These are phyloP conservation scores for Leishmania arabica DNA, from an alignment of 208 protist species.

Conservation along the genomic window DNA sequence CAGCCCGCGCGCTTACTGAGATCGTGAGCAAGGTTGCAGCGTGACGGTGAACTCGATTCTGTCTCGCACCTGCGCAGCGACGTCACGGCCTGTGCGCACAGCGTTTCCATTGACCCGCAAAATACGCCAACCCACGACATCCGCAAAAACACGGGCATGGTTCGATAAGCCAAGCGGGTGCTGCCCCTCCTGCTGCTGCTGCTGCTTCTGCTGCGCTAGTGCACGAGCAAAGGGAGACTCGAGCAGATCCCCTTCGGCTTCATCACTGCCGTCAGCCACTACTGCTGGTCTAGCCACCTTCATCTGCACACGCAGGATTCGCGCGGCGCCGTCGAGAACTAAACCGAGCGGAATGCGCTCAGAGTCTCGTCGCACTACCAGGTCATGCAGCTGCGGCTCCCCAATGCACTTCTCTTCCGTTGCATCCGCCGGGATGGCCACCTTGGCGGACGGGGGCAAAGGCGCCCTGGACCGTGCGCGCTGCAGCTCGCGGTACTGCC, in stretches of 20 bases:
- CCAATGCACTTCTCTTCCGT: not conserved
- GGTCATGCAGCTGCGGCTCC: not conserved
- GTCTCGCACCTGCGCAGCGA: constrained; percentile 37
- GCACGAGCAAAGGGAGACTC: constrained; percentile 32
- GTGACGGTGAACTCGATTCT: constrained; percentile 16
- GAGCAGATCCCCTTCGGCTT: constrained; percentile 9
- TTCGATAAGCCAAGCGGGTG: too few species aligned
- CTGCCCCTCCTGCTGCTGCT: not conserved
- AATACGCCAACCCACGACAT: constrained; percentile 41
- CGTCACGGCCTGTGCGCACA: constrained; percentile 34
- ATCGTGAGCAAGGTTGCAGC: not conserved
- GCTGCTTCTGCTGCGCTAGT: not conserved
- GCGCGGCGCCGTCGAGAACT: constrained; percentile 33
- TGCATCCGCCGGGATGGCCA: not conserved
- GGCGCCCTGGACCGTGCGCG: not conserved
- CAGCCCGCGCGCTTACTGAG: not conserved
- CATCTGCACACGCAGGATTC: constrained; percentile 25
- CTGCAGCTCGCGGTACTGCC: constrained; percentile 12
- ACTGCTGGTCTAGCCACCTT: constrained; percentile 7
- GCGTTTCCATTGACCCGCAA: constrained; percentile 29
- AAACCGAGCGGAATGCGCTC: constrained; percentile 40
- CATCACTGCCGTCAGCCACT: not conserved
- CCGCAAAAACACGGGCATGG: constrained; percentile 1
- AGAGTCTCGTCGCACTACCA: constrained; percentile 32
- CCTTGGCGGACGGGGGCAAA: not conserved